Base-by-base conservation (phyloP, 345 rosid species). In the Draba incana region DNA sequence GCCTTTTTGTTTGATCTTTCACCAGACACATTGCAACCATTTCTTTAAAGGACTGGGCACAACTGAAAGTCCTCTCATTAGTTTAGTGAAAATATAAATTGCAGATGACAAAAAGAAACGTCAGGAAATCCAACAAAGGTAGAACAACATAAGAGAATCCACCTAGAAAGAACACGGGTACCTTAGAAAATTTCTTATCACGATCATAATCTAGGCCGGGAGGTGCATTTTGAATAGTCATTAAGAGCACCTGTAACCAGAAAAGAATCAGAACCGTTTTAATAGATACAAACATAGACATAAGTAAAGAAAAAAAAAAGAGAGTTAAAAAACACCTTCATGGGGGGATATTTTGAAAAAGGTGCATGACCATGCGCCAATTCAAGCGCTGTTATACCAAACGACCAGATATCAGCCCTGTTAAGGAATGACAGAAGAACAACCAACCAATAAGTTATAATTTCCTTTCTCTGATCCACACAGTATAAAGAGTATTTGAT, bases 331-430 rank as follows among this genome's bases (percentile, higher is more conserved):
- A 57, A 28, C 76, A 95, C 99, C 99, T 95, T 95, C 98, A 92
- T 95, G 62, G 99, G 99, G 39, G 99, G 98, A 76, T 86, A 89
- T 57, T 95, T 92, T 43, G 99, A 95, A 79, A 95, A 92, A 28
- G 99, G 99, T 53, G 99, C 99, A 75, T 95, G 99, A 51, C 99
- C 98, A 77, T 89, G 99, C 49, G 99, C 99, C 88, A 95, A 76
- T 80, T 95, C 99, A 65, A 95, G 76, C 27, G 99, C 99, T 2
- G 98, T 92, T 64, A 95, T 95, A 67, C 99, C 99, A 71, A 95
- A 86, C 37, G 99, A 95, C 99, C 98, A 92, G 28, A 95, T 92
- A 79, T 95, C 99, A 72, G 99, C 99, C 91, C 99, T 95, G 88
- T 12, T 14, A 38, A 75, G 62, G 31, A 62, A 69, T 24, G 49